A percentile compares a stretch with the other conserved stretches of the same genome.
Evolutionary conservation across 148 eudicot genomes (phyloP).

Genomic region (Fagopyrum esculentum): DNA sequence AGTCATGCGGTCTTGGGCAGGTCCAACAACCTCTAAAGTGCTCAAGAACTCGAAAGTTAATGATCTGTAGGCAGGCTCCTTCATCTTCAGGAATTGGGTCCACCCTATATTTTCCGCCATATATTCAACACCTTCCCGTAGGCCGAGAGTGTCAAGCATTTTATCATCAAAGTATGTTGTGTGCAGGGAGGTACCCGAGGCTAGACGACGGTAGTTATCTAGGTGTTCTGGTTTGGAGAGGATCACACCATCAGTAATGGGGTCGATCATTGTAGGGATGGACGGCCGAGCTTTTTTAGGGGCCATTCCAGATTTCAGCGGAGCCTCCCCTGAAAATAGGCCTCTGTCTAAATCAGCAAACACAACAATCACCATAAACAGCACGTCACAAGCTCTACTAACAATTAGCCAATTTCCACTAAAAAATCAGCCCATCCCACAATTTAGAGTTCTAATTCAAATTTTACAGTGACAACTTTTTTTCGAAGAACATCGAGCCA

Average conservation of each 20-base stretch:
- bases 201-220: constrained; percentile 2
- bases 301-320: background rate
- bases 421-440: background rate
- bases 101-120: background rate
- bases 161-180: background rate
- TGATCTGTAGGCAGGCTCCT: background rate
- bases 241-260: background rate
- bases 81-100: background rate
- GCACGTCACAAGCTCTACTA: background rate
- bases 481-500: background rate
- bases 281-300: background rate
- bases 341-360: background rate
- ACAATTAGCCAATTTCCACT: background rate
- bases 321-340: background rate
- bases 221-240: background rate
- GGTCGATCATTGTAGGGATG: background rate
- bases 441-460: background rate
- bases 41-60: constrained; percentile 1
- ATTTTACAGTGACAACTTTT: background rate
- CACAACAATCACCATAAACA: background rate
- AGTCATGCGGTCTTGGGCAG: background rate
- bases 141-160: background rate
- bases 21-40: background rate
- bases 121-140: background rate
- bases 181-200: background rate